Base-by-base conservation (phyloP, 2,329 filamentous ascomycete species). In the Colletotrichum agaves region DNA sequence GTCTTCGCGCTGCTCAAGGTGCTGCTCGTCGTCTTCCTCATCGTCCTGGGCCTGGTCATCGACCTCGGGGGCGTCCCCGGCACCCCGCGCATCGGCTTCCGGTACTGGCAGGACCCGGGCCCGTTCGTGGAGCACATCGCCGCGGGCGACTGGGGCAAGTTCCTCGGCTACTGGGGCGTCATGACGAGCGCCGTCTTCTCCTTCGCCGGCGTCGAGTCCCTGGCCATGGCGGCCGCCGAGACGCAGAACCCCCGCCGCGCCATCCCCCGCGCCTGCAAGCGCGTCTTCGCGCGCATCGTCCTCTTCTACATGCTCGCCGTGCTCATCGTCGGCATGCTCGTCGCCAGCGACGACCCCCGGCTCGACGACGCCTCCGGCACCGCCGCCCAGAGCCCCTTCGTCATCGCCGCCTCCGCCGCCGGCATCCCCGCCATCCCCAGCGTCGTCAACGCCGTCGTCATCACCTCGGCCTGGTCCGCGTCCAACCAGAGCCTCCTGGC, bases 71-170 rank as follows among this genome's bases (percentile, higher is more conserved):
- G 73, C 27, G 70, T 66, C 23, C 72, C 73, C 11, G 71, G 72
- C 5, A 73, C 71, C 15, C 65, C 73, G 11, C 70, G 63, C 41
- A 69, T 74, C 44, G 73, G 73, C 11, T 73, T 72, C 56, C 23
- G 62, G 37, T 70, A 72, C 67, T 72, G 70, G 69, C 61, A 52
- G 33, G 35, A 44, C 47, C 58, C 65, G 55, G 73, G 73, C 8
- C 88, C 90, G 0, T 90, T 91, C 72, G 88, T 90, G 37, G 86
- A 90, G 72, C 87, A 90, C 73, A 85, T 91, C n/a, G 71, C 73
- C 7, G 47, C 73, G 10, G 69, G 70, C 0, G 76, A 71, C 46
- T 73, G 70, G 43, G 71, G 73, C 62, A 69, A 69, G 47, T 82
- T 83, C 3, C 53, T 75, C 76, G 73, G 73, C 10, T 71, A 74